A percentile compares a stretch with the other conserved stretches of the same genome.
Conservation (phyloP, 352 stramenopile genomes). For the Phytopythium mirpurense region DNA sequence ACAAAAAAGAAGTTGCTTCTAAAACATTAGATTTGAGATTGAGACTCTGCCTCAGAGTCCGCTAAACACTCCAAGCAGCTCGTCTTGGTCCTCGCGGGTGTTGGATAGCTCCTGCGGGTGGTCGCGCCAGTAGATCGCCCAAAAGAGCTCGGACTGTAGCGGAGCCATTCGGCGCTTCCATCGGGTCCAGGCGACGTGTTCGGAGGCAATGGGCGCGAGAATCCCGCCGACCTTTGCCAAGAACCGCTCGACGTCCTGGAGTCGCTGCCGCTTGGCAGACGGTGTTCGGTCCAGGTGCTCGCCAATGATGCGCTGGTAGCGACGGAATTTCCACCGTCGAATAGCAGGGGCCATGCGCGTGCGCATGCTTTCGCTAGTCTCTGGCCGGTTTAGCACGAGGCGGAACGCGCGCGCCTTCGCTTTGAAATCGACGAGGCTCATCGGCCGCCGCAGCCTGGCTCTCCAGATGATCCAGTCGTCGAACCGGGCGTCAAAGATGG, state of each 20-base stretch:
- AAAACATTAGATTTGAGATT: too few relatives aligned
- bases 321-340: neutral
- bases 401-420: neutral
- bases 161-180: neutral
- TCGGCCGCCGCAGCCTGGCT: neutral
- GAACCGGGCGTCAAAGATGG: slow-evolving; percentile 20
- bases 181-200: neutral
- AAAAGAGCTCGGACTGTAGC: neutral
- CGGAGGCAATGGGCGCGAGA: neutral
- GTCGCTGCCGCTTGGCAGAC: neutral
- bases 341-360: neutral
- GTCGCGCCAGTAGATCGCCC: neutral
- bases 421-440: too few relatives aligned
- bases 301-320: neutral
- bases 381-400: neutral
- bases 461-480: slow-evolving; percentile 9
- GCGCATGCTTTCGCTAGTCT: neutral
- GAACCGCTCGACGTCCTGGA: neutral
- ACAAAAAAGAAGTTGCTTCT: too few relatives aligned
- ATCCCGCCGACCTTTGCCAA: neutral
- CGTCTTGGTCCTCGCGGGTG: neutral
- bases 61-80: neutral
- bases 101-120: neutral
- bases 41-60: too few relatives aligned
- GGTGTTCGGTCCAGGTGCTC: neutral